phyloP scores from a whole-genome alignment of 345 rosid genomes.

The Eucalyptus decipiens region DNA sequence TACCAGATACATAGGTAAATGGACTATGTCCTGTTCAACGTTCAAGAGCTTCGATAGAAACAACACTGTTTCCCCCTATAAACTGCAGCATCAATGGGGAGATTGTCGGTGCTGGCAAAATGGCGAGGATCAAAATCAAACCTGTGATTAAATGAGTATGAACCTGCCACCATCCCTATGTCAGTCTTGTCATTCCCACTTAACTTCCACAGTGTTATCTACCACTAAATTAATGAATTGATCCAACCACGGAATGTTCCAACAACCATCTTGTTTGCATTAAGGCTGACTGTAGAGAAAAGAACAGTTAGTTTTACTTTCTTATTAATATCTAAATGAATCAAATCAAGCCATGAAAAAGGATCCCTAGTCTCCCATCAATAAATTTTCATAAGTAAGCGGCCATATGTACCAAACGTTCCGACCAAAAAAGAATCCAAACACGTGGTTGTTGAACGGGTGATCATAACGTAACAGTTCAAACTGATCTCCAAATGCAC shows the following conservation, averaged over 20 bases:
- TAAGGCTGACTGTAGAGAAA: not conserved
- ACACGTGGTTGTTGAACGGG: not conserved
- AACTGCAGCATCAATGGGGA: not conserved
- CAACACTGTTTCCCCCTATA: slow-evolving; percentile 4
- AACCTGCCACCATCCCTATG: slow-evolving; percentile 5
- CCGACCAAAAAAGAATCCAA: not conserved
- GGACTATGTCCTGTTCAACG: not conserved
- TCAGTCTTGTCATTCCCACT: slow-evolving; percentile 2
- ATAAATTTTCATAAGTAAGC: not conserved
- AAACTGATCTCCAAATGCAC: not conserved
- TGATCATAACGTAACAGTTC: not conserved
- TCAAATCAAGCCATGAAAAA: not conserved
- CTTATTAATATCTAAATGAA: not conserved
- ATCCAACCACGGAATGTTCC: slow-evolving; percentile 5
- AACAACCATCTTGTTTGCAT: not conserved
- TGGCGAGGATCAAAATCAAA: not conserved
- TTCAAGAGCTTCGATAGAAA: slow-evolving; percentile 2
- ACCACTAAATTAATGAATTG: slow-evolving; percentile 7
- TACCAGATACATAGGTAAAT: not conserved
- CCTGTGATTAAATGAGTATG: not conserved
- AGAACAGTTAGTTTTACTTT: not conserved
- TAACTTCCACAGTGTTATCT: slow-evolving; percentile 8
- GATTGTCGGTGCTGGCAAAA: not conserved
- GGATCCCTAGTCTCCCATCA: not conserved
- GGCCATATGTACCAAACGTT: not conserved